Conservation (phyloP, 1,139 yeast genomes). For the Eremothecium coryli region DNA sequence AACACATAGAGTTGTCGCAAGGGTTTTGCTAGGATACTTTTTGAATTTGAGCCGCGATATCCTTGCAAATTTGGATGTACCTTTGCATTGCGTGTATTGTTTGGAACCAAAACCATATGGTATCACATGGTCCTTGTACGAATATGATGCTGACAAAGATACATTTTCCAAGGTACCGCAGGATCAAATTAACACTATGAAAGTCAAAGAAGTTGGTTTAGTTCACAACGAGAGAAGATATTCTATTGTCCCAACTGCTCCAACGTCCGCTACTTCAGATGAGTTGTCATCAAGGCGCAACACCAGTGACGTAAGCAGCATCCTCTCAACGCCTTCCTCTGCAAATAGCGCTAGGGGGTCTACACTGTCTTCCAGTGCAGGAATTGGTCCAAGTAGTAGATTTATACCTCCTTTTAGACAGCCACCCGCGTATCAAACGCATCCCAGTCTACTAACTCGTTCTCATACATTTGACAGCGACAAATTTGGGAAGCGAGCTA, state of each 20-base stretch:
- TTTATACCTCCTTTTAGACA: constrained; percentile 8
- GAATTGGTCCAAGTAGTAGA: constrained; percentile 5
- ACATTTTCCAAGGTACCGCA: constrained; percentile 72
- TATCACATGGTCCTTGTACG: constrained; percentile 82
- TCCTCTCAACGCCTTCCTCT: constrained; percentile 10
- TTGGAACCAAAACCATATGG: constrained; percentile 93
- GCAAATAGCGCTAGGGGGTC: constrained; percentile 5
- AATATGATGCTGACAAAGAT: constrained; percentile 68
- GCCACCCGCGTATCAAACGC: constrained; percentile 7
- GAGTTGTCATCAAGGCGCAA: constrained; percentile 10
- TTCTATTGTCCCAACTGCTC: constrained; percentile 68
- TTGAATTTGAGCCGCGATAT: constrained; percentile 74
- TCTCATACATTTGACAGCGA: constrained; percentile 6
- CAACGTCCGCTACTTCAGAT: constrained; percentile 29
- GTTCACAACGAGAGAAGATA: constrained; percentile 57
- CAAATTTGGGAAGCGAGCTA: constrained; percentile 2
- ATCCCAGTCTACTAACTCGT: constrained; percentile 10
- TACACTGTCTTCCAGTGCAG: constrained; percentile 11
- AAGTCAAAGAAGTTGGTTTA: constrained; percentile 55
- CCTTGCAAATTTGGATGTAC: constrained; percentile 86
- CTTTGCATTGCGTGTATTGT: constrained; percentile 80
- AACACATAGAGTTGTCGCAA: constrained; percentile 83
- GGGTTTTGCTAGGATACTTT: constrained; percentile 81
- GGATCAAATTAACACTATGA: constrained; percentile 43
- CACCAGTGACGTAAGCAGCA: constrained; percentile 14